Evolutionary conservation across 306 rosid species (phyloP), one percentile per base, ranked within the genome.

Genomic region (Begonia masoniana): DNA sequence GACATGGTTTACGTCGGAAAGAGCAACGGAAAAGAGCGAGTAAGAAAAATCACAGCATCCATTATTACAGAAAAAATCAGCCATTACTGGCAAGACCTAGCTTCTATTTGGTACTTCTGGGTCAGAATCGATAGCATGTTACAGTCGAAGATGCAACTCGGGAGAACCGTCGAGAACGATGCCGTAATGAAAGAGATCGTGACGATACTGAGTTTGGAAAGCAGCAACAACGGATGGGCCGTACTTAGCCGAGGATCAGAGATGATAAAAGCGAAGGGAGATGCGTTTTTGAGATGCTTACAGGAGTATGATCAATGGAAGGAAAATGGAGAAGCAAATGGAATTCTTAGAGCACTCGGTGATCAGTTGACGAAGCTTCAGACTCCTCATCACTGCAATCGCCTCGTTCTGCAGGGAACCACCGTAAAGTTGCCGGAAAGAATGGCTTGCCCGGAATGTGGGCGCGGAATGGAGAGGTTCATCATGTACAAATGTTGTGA

Each of bases 401-500:
- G 93, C 23, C 74, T 91, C 12, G 73, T 91, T 43, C 87, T 91
- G 47, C 93, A 87, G 0, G 95, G 93, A 21, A 74, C 65, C 47
- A 69, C 76, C 6, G 78, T 77, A 0, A 87, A 76, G 59, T 78
- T 83, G 35, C 88, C 92, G 1, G 78, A 81, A 31, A 75, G 19
- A 52, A 81, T 91, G 63, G 79, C 68, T 12, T 91, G 99, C 36
- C 72, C 94, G 15, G 99, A 91, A 47, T 91, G 99, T 46, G 88
- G 80, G 13, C 82, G 79, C 9, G 78, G 57, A 13, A 91, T 91
- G 99, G 99, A 86, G 71, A 86, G 75, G 49, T 12, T 68, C 68
- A 70, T 81, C 66, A 86, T 86, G 94, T 83, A 83, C 66, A 86
- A 95, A 42, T 86, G 96, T 62, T 91, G 96, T 36, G 75, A 65